Evolutionary conservation across 2,329 filamentous ascomycete genomes (phyloP), one percentile per base, ranked within the genome.

Genomic region (Colletotrichum paranaense): DNA sequence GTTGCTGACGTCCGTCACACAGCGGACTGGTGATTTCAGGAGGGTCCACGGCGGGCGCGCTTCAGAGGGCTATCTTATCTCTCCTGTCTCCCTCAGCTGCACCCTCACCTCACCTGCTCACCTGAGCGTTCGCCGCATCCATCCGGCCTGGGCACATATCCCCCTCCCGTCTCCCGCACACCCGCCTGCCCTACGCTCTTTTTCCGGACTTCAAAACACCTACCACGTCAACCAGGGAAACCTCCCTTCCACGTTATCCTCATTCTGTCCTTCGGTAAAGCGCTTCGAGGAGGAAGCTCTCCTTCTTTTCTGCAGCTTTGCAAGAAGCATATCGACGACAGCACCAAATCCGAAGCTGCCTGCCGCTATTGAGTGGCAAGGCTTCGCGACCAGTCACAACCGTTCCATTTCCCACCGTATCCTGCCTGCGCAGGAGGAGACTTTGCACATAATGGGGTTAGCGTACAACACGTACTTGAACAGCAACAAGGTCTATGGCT

Each of bases 391-490:
- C 60, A 26, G 32, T 2, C 30, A 42, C 14, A 30, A 58, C 14
- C 42, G 24, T 7, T 60, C 26, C n/a, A 26, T 42, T 19, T 53
- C 26, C 38, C 16, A 14, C 46, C 24, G 32, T 60, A 24, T 22
- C 32, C 22, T 49, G 63, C 62, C 67, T 66, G 46, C 24, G n/a
- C 22, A 32, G 24, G 42, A 59, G 42, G 59, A 67, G 53, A 49
- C 59, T 42, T 57, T 62, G 11, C 19, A 28, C n/a, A 84, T 76
- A 68, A 98, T 98, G 95, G 95, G 95, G 77, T 92, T 98, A 78
- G 88, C 92, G 73, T 98, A 98, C 88, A 98, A 98, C 85, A 92
- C 94, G 74, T 98, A 98, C 83, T 92, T 98, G 76, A 94, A 92
- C 83, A 93, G 93, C 80, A 90, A 88, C 84, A 94, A 94, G 84